Conservation (phyloP, 225 moss, liverwort and hornwort genomes). For the Marchantia paleacea region DNA sequence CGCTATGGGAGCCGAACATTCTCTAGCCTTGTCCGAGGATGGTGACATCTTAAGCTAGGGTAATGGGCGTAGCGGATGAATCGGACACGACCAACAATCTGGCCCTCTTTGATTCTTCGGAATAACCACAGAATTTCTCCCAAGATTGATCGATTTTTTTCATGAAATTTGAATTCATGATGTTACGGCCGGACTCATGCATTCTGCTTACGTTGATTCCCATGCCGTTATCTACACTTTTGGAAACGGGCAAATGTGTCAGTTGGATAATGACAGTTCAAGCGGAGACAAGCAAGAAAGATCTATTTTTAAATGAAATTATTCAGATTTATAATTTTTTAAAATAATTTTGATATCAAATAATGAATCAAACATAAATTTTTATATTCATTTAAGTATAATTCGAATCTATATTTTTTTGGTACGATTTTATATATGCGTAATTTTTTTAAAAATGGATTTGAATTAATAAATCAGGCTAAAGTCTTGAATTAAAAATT, state of each 20-base stretch:
- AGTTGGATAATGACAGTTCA: constrained; percentile 55
- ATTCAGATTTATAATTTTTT: no score
- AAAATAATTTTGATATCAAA: no score
- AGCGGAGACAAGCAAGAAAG: no score
- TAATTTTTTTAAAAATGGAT: no score
- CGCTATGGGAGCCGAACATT: constrained; percentile 80
- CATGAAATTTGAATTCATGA: constrained; percentile 30
- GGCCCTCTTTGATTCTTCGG: constrained; percentile 55
- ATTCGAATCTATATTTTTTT: no score
- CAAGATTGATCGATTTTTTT: constrained; percentile 34
- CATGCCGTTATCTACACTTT: constrained; percentile 73
- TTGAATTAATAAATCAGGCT: no score
- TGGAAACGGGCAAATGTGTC: constrained; percentile 89
- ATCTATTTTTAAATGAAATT: no score
- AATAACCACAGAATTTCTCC: constrained; percentile 44
- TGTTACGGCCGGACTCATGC: constrained; percentile 77
- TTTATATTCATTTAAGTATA: no score
- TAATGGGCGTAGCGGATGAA: constrained; percentile 72
- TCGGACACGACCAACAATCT: constrained; percentile 73
- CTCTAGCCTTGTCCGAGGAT: constrained; percentile 66
- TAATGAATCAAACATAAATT: no score
- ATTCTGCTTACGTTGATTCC: constrained; percentile 95
- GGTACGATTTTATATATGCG: no score
- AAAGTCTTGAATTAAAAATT: no score
- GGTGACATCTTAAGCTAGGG: constrained; percentile 93